Evolutionary conservation across 140 eudicot genomes (phyloP).

Genomic region (Senecio squalidus): DNA sequence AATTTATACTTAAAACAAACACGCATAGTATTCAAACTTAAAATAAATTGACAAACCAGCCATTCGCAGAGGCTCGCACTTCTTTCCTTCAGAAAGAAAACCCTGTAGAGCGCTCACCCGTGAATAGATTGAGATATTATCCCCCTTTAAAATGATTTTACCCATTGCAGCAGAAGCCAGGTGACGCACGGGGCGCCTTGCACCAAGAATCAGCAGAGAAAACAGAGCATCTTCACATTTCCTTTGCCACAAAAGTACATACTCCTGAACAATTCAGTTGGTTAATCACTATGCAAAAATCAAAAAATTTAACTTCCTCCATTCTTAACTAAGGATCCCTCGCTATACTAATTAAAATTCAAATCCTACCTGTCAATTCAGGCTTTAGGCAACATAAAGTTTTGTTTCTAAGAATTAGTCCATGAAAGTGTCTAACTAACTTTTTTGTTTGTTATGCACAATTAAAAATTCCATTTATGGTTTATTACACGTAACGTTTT

Average conservation of each 20-base stretch:
- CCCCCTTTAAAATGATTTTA: slow-evolving; percentile 74
- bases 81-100: slow-evolving; percentile 91
- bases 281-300: slow-evolving; percentile 5
- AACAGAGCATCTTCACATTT: slow-evolving; percentile 94
- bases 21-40: slow-evolving; percentile 9
- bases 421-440: background rate
- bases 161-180: slow-evolving; percentile 97
- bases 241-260: slow-evolving; percentile 82
- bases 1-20: background rate
- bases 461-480: too few relatives aligned
- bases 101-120: slow-evolving; percentile 94
- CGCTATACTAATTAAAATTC: too few relatives aligned
- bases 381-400: slow-evolving; percentile 5
- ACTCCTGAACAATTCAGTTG: slow-evolving; percentile 48
- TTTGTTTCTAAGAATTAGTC: slow-evolving; percentile 5
- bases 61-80: slow-evolving; percentile 74
- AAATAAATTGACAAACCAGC: slow-evolving; percentile 59
- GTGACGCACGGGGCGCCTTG: slow-evolving; percentile 92
- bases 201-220: slow-evolving; percentile 85
- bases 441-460: too few relatives aligned
- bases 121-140: slow-evolving; percentile 82
- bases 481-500: too few relatives aligned
- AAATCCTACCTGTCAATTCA: slow-evolving; percentile 7
- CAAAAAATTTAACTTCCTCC: slow-evolving; percentile 8
- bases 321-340: slow-evolving; percentile 3